Conservation (phyloP, 1,284 basidiomycete species). For the Acaromyces ingoldii region DNA sequence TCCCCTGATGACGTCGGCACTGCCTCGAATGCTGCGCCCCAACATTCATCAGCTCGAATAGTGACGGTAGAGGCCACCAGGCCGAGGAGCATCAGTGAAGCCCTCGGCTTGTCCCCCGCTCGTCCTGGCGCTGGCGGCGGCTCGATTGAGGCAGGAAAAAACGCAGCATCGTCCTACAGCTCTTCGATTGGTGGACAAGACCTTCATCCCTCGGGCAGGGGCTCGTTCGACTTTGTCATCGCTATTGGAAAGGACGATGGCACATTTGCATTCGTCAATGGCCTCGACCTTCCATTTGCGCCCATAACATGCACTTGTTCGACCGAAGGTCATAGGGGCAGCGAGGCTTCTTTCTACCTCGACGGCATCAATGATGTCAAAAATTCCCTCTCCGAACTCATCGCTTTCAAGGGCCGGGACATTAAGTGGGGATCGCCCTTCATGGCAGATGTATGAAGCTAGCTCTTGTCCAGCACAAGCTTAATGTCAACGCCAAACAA, state of each 20-base stretch:
- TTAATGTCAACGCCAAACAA: too few species aligned
- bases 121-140: not conserved
- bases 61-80: too few species aligned
- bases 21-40: not conserved
- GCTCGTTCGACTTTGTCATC: slow-evolving; percentile 46
- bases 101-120: not conserved
- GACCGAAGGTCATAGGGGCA: not conserved
- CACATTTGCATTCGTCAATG: slow-evolving; percentile 42
- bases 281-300: slow-evolving; percentile 44
- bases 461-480: too few species aligned
- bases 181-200: too few species aligned
- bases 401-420: slow-evolving; percentile 3
- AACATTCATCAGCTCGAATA: too few species aligned
- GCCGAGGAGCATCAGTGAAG: too few species aligned
- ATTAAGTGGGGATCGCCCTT: slow-evolving; percentile 1
- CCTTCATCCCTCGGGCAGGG: slow-evolving; percentile 17
- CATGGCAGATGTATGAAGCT: not conserved
- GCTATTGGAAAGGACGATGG: slow-evolving; percentile 45
- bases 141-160: too few species aligned
- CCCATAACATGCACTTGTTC: slow-evolving; percentile 26
- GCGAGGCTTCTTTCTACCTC: slow-evolving; percentile 4
- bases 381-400: not conserved
- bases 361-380: not conserved
- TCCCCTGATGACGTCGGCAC: not conserved
- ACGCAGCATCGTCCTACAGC: not conserved